Percentiles rank a stretch among this genome's conserved stretches.
Conservation (phyloP, 1,284 basidiomycete genomes). For the Rhodotorula sp. region DNA sequence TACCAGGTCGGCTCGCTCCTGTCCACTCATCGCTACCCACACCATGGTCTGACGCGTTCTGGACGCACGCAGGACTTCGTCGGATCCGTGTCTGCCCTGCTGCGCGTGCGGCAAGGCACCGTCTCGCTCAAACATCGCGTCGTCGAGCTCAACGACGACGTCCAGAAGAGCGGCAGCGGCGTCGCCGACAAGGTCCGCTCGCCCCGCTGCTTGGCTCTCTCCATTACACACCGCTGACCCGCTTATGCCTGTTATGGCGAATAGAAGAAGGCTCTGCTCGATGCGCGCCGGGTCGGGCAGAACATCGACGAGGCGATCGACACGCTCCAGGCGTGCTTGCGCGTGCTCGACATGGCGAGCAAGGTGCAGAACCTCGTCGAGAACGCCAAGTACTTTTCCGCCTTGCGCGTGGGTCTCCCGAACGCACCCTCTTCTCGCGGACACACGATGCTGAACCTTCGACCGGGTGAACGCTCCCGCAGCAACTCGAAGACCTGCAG, state of each 20-base stretch:
- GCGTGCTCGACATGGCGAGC: slow-evolving; percentile 91
- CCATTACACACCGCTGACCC: not conserved
- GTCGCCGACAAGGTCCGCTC: slow-evolving; percentile 71
- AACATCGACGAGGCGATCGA: slow-evolving; percentile 97
- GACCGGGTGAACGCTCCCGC: no score
- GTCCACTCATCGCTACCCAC: not conserved
- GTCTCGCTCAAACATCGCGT: slow-evolving; percentile 58
- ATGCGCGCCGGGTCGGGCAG: slow-evolving; percentile 84
- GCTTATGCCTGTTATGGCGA: not conserved
- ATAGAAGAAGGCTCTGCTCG: slow-evolving; percentile 80
- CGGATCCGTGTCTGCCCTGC: slow-evolving; percentile 88
- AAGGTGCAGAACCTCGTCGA: slow-evolving; percentile 89
- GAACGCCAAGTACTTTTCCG: slow-evolving; percentile 87
- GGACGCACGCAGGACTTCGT: slow-evolving; percentile 71
- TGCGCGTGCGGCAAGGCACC: slow-evolving; percentile 80
- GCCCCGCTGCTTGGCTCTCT: not conserved
- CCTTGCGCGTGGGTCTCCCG: slow-evolving; percentile 72
- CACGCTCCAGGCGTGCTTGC: slow-evolving; percentile 84
- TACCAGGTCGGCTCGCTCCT: slow-evolving; percentile 63
- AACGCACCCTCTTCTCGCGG: no score
- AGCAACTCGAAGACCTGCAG: slow-evolving; percentile 90
- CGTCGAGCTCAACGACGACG: slow-evolving; percentile 61
- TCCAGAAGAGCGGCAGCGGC: slow-evolving; percentile 69
- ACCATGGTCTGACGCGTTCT: not conserved
- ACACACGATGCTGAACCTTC: no score